Base-by-base conservation (phyloP, 176 grass and related monocot genomes). In the Phoenix roebelenii region DNA sequence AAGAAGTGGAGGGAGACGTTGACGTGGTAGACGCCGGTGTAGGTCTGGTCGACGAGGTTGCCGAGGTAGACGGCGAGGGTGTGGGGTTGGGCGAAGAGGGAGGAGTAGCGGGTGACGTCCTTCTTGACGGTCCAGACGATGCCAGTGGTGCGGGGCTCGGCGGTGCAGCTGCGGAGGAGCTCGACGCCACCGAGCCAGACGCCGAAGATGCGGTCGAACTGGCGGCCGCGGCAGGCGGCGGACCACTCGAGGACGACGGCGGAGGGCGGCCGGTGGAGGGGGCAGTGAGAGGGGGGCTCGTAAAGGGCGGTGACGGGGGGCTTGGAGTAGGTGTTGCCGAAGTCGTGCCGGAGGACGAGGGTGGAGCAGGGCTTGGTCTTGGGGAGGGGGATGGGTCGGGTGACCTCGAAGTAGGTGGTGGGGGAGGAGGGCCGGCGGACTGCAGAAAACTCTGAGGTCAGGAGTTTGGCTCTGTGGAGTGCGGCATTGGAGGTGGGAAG, bases 21-120 rank as follows among this genome's bases (percentile, higher is more conserved):
- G 58, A 69, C 84, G 61, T 90, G 83, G 77, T 76, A 97, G 10
- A 90, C 65, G 73, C 86, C 83, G 18, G 86, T 90, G 81, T 77
- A 85, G 19, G 51, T 66, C 3, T 68, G 53, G 68, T 97, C 23
- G 50, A 88, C 81, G 48, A 91, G 0, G 74, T 90, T 88, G 57
- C 75, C 83, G 64, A 97, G 83, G 80, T 90, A 83, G 9, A 90
- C 75, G 12, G 80, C 78, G 79, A 96, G 77, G 51, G 77, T 90
- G 30, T 63, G 35, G 15, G 60, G 32, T 56, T 57, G 53, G n/a
- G 77, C 62, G 25, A 96, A 80, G 75, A 96, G 77, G 63, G 86
- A 81, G 10, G 72, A 64, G 65, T 93, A 93, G 65, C 76, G 87
- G 61, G 76, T 84, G 32, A 87, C 20, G 71, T 87, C 84, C 66